Evolutionary conservation across 2,329 filamentous ascomycete species (phyloP), one percentile per base, ranked within the genome.

Genomic region (Nothomitra cinnamomea): DNA sequence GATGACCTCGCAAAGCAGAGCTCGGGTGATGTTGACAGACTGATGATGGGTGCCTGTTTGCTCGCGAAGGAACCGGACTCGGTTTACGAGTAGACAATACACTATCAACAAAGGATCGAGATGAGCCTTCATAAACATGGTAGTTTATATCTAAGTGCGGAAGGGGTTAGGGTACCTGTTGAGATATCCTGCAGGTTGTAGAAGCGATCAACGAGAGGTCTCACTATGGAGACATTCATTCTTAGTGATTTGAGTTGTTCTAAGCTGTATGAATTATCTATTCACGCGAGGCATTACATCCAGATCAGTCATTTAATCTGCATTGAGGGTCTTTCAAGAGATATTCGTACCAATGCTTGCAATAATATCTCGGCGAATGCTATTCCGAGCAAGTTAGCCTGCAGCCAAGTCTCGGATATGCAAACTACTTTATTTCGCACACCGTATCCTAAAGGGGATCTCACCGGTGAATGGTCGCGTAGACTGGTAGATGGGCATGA

Each of bases 41-140:
- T 89, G 84, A 56, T 86, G 80, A 62, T 87, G 86, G 60, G 78
- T 78, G 61, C 83, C 82, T 10, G 79, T 74, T 64, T 92, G 85
- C 64, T 92, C 85, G 54, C 83, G 76, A 22, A 89, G 71, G 61
- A 92, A 92, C 62, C 88, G 83, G 35, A 80, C 79, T 13, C 85
- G 77, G 61, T 94, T 92, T 58, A 92, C 85, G 21, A 94, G 75
- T 56, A 94, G 70, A 64, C 85, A 90, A 65, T 90, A 92, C 10
- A 92, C 84, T 82, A 60, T 51, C 43, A 53, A 17, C 3, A 53
- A 60, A 54, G 58, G 57, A 53, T 32, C 28, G 28, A 10, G 28
- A 42, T 51, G 7, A 32, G 25, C 36, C 2, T 17, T 15, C n/a
- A 10, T 15, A n/a, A 5, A 54, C 13, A n/a, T 10, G 10, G 52